A percentile compares a stretch with the other conserved stretches of the same genome.
Conservation (phyloP, 331 rosid species). For the Prunus yedoensis region DNA sequence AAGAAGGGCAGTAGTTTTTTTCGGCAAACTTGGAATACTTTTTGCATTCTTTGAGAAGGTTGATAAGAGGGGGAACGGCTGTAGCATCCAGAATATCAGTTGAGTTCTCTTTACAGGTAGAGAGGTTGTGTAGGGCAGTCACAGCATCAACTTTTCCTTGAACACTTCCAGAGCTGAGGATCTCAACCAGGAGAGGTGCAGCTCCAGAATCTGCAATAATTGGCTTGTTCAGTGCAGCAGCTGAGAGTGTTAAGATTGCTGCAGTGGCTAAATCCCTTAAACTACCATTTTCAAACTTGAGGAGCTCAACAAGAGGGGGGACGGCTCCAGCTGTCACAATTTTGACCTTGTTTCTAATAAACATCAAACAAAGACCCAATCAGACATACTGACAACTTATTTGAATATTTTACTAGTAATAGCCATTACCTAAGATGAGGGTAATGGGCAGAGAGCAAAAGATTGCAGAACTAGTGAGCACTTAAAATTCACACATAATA, state of each 20-base stretch:
- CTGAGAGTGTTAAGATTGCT: constrained; percentile 79
- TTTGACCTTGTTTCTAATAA: constrained; percentile 76
- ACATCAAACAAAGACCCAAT: constrained; percentile 21
- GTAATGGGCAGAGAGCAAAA: neutral
- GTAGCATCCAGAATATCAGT: constrained; percentile 59
- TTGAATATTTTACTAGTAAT: constrained; percentile 7
- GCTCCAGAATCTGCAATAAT: constrained; percentile 77
- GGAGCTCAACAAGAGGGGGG: constrained; percentile 80
- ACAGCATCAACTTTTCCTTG: constrained; percentile 90
- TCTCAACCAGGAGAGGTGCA: constrained; percentile 76
- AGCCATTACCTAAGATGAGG: neutral
- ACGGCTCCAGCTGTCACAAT: constrained; percentile 76
- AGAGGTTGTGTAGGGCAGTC: constrained; percentile 79
- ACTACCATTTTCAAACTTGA: constrained; percentile 58
- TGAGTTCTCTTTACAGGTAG: constrained; percentile 50
- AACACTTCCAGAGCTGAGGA: constrained; percentile 76
- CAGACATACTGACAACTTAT: constrained; percentile 6
- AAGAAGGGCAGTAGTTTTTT: constrained; percentile 73
- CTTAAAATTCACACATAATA: constrained; percentile 9
- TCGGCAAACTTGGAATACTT: constrained; percentile 86
- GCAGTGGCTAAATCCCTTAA: constrained; percentile 82
- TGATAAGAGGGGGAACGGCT: constrained; percentile 77
- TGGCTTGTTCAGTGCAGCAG: constrained; percentile 72
- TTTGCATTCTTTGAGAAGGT: constrained; percentile 86
- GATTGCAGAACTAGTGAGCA: neutral